phyloP scores from a whole-genome alignment of 495 filamentous ascomycete species.

The Corynascus novoguineensis region DNA sequence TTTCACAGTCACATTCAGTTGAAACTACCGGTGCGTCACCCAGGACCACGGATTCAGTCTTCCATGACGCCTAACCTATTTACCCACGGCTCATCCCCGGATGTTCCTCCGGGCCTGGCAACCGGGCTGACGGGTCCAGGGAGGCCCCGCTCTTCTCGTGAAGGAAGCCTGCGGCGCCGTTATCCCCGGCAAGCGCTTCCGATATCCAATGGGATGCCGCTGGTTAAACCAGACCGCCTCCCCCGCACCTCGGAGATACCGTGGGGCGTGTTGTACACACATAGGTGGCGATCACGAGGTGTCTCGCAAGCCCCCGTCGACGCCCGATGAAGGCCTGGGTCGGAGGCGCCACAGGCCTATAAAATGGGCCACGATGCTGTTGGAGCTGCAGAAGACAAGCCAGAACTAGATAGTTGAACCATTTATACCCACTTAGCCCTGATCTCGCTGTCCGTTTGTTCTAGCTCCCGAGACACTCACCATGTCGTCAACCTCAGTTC shows the following conservation, averaged over 20 bases:
- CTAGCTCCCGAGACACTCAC: background rate
- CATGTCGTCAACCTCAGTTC: slow-evolving; percentile 34
- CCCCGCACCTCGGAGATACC: slow-evolving; percentile 6
- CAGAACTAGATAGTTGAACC: background rate
- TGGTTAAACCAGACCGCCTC: slow-evolving; percentile 17
- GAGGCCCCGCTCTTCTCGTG: slow-evolving; percentile 14
- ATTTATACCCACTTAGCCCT: background rate
- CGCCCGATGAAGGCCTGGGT: background rate
- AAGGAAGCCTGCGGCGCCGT: slow-evolving; percentile 11
- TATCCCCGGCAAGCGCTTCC: background rate
- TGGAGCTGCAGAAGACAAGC: background rate
- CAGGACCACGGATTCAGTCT: background rate
- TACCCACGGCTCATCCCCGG: background rate
- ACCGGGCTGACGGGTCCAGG: slow-evolving; percentile 10
- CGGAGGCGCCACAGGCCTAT: slow-evolving; percentile 3
- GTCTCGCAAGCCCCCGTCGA: background rate
- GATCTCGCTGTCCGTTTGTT: background rate
- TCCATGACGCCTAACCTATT: slow-evolving; percentile 1
- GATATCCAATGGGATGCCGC: slow-evolving; percentile 14
- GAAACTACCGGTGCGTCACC: background rate
- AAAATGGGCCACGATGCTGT: background rate
- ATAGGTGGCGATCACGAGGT: slow-evolving; percentile 12
- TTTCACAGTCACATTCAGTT: background rate
- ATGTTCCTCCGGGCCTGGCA: slow-evolving; percentile 8
- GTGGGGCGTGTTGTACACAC: background rate